These are phyloP conservation scores for Talaromyces sp. DNA, from an alignment of 2,329 filamentous ascomycete species.

Conservation along the genomic window DNA sequence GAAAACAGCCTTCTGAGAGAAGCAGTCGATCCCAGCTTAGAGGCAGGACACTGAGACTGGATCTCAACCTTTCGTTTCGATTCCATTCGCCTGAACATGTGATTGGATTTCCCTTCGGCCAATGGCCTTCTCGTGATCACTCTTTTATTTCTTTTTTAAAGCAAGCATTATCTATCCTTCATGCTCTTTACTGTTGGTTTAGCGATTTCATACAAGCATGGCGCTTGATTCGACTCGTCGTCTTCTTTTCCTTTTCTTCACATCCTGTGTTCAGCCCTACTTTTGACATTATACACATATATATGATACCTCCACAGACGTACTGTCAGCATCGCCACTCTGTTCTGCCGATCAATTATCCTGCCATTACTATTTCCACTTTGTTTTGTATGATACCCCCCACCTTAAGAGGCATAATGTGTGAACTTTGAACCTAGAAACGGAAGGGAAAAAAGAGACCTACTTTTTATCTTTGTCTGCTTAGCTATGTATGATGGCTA, in stretches of 20 bases:
- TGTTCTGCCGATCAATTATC: not conserved
- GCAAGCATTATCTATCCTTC: not conserved
- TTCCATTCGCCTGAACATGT: not conserved
- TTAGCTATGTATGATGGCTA: not conserved
- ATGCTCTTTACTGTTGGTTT: not conserved
- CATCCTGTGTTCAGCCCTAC: not conserved
- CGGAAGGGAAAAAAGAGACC: not conserved
- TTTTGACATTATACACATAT: not conserved
- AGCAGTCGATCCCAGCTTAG: not conserved
- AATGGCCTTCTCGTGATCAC: not conserved
- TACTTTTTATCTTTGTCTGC: not conserved
- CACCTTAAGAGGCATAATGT: constrained; percentile 13
- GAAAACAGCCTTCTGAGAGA: constrained; percentile 6
- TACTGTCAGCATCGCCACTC: constrained; percentile 7
- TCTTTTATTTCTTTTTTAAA: not conserved
- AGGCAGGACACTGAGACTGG: not conserved
- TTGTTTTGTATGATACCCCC: constrained; percentile 18
- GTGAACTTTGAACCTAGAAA: constrained; percentile 1
- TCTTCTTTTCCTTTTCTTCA: not conserved
- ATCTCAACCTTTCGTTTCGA: constrained; percentile 4
- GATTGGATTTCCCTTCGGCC: not conserved
- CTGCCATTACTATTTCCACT: constrained; percentile 3
- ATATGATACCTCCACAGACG: constrained; percentile 11
- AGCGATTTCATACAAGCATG: not conserved
- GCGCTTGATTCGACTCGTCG: not conserved